Conservation (phyloP, 495 filamentous ascomycete species). For the Penicillium cosmopolitanum region DNA sequence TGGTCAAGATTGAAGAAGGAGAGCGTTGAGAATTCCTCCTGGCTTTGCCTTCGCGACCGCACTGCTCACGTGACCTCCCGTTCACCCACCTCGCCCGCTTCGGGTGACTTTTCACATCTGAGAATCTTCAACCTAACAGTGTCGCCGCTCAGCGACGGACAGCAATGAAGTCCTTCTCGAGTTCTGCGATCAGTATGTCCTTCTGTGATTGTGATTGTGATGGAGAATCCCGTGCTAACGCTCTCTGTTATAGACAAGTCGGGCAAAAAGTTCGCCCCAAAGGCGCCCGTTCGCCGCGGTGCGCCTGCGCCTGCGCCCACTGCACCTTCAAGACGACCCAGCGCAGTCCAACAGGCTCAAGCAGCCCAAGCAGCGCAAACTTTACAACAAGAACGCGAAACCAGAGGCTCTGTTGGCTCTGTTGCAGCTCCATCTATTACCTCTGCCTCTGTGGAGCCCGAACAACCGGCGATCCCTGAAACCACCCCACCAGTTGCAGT, state of each 20-base stretch:
- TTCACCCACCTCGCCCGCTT: background rate
- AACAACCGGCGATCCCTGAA: constrained; percentile 14
- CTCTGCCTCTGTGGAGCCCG: constrained; percentile 27
- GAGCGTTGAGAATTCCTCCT: constrained; percentile 40
- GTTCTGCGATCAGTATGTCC: constrained; percentile 60
- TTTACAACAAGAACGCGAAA: constrained; percentile 28
- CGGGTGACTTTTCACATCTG: background rate
- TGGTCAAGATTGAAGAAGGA: constrained; percentile 35
- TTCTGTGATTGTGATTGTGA: background rate
- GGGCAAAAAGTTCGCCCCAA: constrained; percentile 59
- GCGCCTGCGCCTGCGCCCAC: constrained; percentile 31
- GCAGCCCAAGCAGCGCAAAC: constrained; percentile 39
- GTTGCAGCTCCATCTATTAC: constrained; percentile 25
- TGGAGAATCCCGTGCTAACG: background rate
- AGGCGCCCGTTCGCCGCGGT: constrained; percentile 52
- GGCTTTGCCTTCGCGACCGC: constrained; percentile 2
- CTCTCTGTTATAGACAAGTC: constrained; percentile 49
- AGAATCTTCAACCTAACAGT: constrained; percentile 14
- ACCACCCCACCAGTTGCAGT: constrained; percentile 14
- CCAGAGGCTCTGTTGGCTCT: constrained; percentile 24
- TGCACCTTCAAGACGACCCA: constrained; percentile 42
- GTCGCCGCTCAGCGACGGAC: constrained; percentile 24
- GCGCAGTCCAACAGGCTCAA: constrained; percentile 40
- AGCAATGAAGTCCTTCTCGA: constrained; percentile 58
- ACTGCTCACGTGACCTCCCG: background rate